These are phyloP conservation scores for Leucaena leucocephala DNA, from an alignment of 306 rosid genomes.

Conservation along the genomic window DNA sequence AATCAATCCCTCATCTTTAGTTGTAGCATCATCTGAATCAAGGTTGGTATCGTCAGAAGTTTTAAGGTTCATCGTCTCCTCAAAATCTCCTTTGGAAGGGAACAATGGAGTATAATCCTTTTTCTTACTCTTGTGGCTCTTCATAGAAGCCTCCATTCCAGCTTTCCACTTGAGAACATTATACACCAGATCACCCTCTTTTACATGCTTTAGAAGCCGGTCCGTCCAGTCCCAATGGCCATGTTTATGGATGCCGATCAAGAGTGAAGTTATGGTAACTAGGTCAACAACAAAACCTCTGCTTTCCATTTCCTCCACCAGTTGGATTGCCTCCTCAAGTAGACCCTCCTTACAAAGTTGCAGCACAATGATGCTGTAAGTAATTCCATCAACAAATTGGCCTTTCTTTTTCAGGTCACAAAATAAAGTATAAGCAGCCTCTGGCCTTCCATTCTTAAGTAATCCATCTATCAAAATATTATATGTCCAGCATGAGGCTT, in stretches of 20 bases:
- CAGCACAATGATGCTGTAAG: slow-evolving; percentile 75
- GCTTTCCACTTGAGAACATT: slow-evolving; percentile 77
- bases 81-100: slow-evolving; percentile 62
- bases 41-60: slow-evolving; percentile 32
- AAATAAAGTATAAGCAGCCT: slow-evolving; percentile 76
- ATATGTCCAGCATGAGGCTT: slow-evolving; percentile 69
- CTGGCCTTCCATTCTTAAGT: slow-evolving; percentile 79
- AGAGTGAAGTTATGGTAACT: slow-evolving; percentile 69
- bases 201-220: slow-evolving; percentile 81
- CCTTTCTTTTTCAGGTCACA: slow-evolving; percentile 90
- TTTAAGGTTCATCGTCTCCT: slow-evolving; percentile 55
- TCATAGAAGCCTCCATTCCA: slow-evolving; percentile 77
- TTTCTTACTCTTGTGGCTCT: slow-evolving; percentile 54
- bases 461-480: slow-evolving; percentile 82
- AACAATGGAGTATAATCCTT: slow-evolving; percentile 70
- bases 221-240: slow-evolving; percentile 83
- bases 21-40: slow-evolving; percentile 33
- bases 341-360: slow-evolving; percentile 79
- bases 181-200: slow-evolving; percentile 69
- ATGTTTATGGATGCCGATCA: slow-evolving; percentile 68
- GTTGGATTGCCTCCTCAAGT: slow-evolving; percentile 67
- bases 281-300: slow-evolving; percentile 81
- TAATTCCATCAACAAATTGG: slow-evolving; percentile 76
- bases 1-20: slow-evolving; percentile 34
- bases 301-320: slow-evolving; percentile 94